These are phyloP conservation scores for Neurospora sp. DNA, from an alignment of 495 filamentous ascomycete genomes.

Conservation along the genomic window DNA sequence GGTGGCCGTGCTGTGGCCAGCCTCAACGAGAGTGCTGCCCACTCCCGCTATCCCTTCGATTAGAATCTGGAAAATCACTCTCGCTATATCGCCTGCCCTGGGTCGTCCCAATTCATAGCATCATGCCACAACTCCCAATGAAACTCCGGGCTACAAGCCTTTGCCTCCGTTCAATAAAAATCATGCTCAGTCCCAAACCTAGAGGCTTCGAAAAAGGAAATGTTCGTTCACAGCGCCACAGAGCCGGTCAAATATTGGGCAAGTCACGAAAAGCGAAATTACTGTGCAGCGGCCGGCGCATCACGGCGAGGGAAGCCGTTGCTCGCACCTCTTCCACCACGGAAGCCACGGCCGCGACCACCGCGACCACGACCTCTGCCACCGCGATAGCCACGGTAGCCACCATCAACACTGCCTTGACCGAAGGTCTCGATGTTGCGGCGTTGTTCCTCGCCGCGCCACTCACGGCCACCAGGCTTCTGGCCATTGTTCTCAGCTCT, in stretches of 20 bases:
- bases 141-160: constrained; percentile 7
- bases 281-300: constrained; percentile 18
- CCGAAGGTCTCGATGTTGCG: constrained; percentile 98
- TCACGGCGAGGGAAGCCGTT: constrained; percentile 15
- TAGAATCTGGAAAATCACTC: constrained; percentile 3
- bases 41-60: constrained; percentile 1
- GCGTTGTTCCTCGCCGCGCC: constrained; percentile 84
- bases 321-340: constrained; percentile 36
- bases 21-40: background rate
- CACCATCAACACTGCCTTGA: constrained; percentile 87
- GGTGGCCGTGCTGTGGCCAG: background rate
- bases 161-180: constrained; percentile 5
- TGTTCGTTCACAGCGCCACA: constrained; percentile 6
- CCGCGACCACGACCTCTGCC: constrained; percentile 62
- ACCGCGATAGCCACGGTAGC: constrained; percentile 65
- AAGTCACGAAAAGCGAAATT: constrained; percentile 1
- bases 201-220: constrained; percentile 5
- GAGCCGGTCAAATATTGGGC: background rate
- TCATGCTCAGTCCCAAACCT: constrained; percentile 7
- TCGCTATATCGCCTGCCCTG: background rate
- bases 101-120: constrained; percentile 10
- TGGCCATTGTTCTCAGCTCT: constrained; percentile 59
- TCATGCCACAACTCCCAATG: constrained; percentile 8
- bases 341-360: constrained; percentile 41
- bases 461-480: constrained; percentile 74